Evolutionary conservation across 345 rosid genomes (phyloP).

Genomic region (Salix viminalis): DNA sequence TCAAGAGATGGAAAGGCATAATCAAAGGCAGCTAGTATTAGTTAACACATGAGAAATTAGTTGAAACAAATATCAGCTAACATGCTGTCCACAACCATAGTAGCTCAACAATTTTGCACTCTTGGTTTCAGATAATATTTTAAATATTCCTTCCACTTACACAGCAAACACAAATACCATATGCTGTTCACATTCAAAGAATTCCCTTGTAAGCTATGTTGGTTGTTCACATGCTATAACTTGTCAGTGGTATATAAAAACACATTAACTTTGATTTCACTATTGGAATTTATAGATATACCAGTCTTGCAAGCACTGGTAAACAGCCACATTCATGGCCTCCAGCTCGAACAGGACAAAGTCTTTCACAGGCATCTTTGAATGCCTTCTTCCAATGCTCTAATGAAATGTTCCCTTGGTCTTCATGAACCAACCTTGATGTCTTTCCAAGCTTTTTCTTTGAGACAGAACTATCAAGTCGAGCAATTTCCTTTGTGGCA

Average conservation of each 20-base stretch:
- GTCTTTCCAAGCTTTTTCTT: constrained; percentile 40
- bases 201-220: too few relatives aligned
- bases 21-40: neutral
- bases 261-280: too few relatives aligned
- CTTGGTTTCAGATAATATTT: neutral
- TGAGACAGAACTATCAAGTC: constrained; percentile 35
- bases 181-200: too few relatives aligned
- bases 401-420: constrained; percentile 59
- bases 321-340: constrained; percentile 95
- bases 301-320: constrained; percentile 66
- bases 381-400: constrained; percentile 90
- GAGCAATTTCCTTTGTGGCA: constrained; percentile 37
- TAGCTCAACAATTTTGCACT: neutral
- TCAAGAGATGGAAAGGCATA: neutral
- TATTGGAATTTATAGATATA: constrained; percentile 18
- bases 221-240: neutral
- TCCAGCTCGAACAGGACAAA: constrained; percentile 89
- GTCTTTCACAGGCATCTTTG: constrained; percentile 82
- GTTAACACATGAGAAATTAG: neutral
- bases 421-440: constrained; percentile 46
- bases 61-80: too few relatives aligned
- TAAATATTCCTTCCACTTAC: neutral
- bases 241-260: too few relatives aligned
- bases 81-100: neutral
- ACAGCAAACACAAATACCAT: neutral